Evolutionary conservation across 2,329 filamentous ascomycete species (phyloP), one percentile per base, ranked within the genome.

Genomic region (Talaromyces albobiverticillius): DNA sequence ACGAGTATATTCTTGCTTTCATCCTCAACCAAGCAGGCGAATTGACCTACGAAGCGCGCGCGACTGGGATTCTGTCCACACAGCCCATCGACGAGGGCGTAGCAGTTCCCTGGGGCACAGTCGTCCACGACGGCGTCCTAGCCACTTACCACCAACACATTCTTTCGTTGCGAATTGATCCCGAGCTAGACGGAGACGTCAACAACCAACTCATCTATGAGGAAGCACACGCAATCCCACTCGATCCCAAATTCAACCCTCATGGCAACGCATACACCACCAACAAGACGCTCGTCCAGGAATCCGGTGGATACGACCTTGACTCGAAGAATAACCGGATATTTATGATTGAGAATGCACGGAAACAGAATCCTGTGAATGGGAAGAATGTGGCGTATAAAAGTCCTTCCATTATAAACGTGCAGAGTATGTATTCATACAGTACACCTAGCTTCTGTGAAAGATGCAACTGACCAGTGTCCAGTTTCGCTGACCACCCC

Each of bases 71-170:
- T 53, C 77, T 89, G 14, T 83, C 79, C 7, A 80, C 83, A 1
- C 77, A 83, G 22, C 78, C 81, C 59, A 84, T 87, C 53, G 82
- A 82, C 46, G 74, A 79, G 3, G 79, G 79, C 36, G 79, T 80
- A 59, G 80, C 77, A 2, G 73, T 61, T 23, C 67, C 72, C 6
- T 87, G 79, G 64, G 84, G 84, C 32, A 88, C 82, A 51, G 79
- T 86, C 2, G 85, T 89, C 1, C 76, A 78, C 0, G 80, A 82
- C 0, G 86, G 86, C 0, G 82, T 85, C 0, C 71, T 88, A 1
- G 87, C 86, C 0, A 83, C 84, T 57, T 84, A 87, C 65, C 86
- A 89, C 60, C 86, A 89, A 65, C 86, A 89, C 69, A 77, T 89
- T 43, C 88, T 89, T 64, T 79, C 76, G 22, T 70, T 84, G 41